phyloP scores from a whole-genome alignment of 257 asterid species.

The Solanum pinnatisectum region DNA sequence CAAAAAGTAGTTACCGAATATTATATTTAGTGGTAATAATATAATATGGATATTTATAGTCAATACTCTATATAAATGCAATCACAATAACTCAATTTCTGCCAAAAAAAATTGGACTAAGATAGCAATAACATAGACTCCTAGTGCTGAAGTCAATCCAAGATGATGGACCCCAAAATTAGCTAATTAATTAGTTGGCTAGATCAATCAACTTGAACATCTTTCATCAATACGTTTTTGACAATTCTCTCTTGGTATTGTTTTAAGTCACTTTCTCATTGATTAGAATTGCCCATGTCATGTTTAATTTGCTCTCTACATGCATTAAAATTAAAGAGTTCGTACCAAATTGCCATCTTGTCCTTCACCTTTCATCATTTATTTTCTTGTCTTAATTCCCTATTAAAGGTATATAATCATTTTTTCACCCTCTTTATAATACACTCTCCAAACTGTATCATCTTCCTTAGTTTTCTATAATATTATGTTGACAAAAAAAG shows the following conservation, averaged over 20 bases:
- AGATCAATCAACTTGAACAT: neutral
- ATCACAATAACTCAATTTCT: neutral
- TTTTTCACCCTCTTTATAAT: neutral
- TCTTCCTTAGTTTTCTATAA: neutral
- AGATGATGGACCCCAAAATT: neutral
- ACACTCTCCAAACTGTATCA: neutral
- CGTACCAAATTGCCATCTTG: neutral
- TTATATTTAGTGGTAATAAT: too few species aligned
- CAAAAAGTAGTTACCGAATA: neutral
- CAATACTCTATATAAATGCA: neutral
- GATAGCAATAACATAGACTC: neutral
- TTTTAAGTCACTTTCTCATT: neutral
- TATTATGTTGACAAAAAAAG: neutral
- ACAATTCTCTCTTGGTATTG: neutral
- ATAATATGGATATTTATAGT: too few species aligned
- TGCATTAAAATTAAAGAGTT: neutral
- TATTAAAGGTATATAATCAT: constrained; percentile 2
- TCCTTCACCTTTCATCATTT: neutral
- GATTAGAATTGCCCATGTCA: neutral
- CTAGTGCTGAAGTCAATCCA: neutral
- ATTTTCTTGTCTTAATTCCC: neutral
- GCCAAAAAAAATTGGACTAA: too few species aligned
- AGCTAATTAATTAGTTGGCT: neutral
- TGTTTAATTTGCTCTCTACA: neutral
- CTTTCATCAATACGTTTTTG: neutral